Base-by-base conservation (phyloP, 2,329 filamentous ascomycete species). In the Ophiostoma pallidulum region DNA sequence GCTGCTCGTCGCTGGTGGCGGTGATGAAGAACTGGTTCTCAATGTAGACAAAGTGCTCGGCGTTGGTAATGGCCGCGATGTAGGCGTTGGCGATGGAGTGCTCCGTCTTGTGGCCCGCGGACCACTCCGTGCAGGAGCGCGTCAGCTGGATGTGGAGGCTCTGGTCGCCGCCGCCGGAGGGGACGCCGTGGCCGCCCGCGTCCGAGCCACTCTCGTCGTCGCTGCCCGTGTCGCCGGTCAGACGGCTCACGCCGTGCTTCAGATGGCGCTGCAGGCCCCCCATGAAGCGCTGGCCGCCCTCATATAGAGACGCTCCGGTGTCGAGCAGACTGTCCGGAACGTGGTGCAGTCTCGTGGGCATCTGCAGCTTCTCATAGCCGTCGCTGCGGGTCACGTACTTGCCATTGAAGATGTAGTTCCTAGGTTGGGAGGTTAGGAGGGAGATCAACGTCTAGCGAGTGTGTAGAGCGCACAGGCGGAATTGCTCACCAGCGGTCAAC, bases 1-100 rank as follows among this genome's bases (percentile, higher is more conserved):
- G 73, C 60, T 89, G 85, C 48, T 79, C 67, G 46, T 84, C 73
- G 41, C 71, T 73, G 1, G 85, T 90, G 3, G 86, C 84, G 0
- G 86, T 92, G 64, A 92, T 92, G 71, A 92, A 92, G 69, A 92
- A 92, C 71, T 87, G 81, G 58, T 90, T 89, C 62, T 90, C 84
- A 31, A 90, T 88, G 63, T 89, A 90, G 50, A 90, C 66, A 58
- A 84, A 89, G 60, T 88, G 80, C 58, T 80, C 68, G 16, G 82
- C 82, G 41, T 80, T 78, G 32, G 67, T 70, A 56, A 89, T 89
- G 24, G 80, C 74, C 37, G 84, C 73, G 29, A 85, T 79, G 59
- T 94, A 94, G 1, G 89, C 89, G 60, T 91, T 90, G 52, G 82
- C 79, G 52, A 96, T 91, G 1, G 88, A 94, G 62, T 92, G 88